phyloP scores from a whole-genome alignment of 805 yeast genomes.

The Saccharomycopsis javanensis region DNA sequence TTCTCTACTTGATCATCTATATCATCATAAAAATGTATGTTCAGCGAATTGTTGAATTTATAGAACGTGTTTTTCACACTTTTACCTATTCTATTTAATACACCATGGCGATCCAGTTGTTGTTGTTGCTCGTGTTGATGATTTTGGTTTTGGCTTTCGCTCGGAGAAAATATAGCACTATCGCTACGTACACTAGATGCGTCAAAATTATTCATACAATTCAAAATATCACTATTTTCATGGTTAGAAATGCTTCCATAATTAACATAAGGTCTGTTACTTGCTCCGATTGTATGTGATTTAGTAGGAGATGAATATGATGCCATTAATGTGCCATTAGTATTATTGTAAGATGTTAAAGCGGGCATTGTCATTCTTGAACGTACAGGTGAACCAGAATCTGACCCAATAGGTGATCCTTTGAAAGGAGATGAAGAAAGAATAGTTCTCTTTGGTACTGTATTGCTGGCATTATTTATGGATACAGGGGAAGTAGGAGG shows the following conservation, averaged over 20 bases:
- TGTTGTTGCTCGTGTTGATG: background rate
- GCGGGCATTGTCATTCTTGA: background rate
- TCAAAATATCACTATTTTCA: background rate
- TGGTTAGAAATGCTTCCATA: background rate
- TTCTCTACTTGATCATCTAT: background rate
- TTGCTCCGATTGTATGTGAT: background rate
- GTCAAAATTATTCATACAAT: background rate
- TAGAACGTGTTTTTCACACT: background rate
- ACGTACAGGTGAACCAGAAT: background rate
- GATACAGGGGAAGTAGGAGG: background rate
- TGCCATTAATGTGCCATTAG: background rate
- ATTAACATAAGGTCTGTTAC: background rate
- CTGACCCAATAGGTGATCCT: background rate
- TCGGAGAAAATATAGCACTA: background rate
- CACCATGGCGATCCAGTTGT: background rate
- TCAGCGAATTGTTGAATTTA: background rate
- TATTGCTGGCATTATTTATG: background rate
- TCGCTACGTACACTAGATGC: background rate
- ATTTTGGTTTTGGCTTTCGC: background rate
- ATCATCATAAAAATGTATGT: background rate
- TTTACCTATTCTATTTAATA: background rate
- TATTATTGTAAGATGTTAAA: background rate
- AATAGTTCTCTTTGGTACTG: background rate
- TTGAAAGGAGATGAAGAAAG: background rate
- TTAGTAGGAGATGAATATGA: background rate